Evolutionary conservation across 2,329 filamentous ascomycete genomes (phyloP).

Genomic region (Calonectria henricotiae): DNA sequence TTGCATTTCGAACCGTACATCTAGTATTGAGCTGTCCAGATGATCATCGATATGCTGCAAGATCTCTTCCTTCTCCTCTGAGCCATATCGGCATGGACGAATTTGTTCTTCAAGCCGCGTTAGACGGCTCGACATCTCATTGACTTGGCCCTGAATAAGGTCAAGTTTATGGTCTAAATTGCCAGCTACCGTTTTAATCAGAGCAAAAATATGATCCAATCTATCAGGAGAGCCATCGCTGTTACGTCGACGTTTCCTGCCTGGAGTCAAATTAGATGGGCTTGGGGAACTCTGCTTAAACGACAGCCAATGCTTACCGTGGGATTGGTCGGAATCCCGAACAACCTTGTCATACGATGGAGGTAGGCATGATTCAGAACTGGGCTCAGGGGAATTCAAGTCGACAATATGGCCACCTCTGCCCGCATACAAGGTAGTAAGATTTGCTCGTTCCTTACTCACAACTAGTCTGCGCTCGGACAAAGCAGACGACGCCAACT

Average conservation of each 20-base stretch:
- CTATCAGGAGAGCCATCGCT: background rate
- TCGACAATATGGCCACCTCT: conserved; percentile 1
- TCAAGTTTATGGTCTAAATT: background rate
- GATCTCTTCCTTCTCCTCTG: conserved; percentile 1
- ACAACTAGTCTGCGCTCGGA: background rate
- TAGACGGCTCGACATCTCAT: background rate
- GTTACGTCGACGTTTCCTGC: conserved; percentile 4
- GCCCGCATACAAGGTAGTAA: conserved; percentile 11
- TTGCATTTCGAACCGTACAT: conserved; percentile 9
- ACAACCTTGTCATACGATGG: background rate
- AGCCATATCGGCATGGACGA: background rate
- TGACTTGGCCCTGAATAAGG: background rate
- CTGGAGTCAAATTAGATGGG: background rate
- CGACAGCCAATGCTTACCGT: background rate
- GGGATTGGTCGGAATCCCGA: background rate
- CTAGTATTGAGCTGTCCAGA: conserved; percentile 6
- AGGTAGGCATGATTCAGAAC: background rate
- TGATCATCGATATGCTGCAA: background rate
- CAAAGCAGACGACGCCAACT: background rate
- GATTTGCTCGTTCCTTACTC: conserved; percentile 6
- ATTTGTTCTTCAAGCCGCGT: conserved; percentile 6
- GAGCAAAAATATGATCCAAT: background rate
- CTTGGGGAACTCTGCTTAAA: background rate
- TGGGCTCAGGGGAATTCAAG: background rate
- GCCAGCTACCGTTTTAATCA: background rate